Evolutionary conservation across 306 rosid species (phyloP), one percentile per base, ranked within the genome.

Genomic region (Rosa lucieae): DNA sequence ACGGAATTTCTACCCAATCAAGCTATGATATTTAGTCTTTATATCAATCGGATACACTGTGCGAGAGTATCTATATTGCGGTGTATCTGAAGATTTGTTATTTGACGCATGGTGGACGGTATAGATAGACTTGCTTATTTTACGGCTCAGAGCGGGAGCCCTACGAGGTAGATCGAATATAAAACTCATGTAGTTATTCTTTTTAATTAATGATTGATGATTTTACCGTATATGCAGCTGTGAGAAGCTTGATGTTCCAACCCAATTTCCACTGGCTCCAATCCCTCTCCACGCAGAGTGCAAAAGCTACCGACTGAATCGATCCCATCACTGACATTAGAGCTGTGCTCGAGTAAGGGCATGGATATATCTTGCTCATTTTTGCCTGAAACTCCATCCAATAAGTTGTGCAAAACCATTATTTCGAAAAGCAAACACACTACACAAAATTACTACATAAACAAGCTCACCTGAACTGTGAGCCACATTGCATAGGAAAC

Each of bases 301-400:
- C 37, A 10, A 23, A 61, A 61, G 5, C 39, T 61, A 23, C 39
- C 6, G 67, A 11, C 55, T 87, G 92, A 18, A 85, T 72, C 65
- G 92, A 80, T 73, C 87, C 93, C 73, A 81, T 76, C 3, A 86
- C 3, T 9, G 86, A 81, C 90, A 89, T 84, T 53, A 91, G 47
- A 13, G 92, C 92, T 7, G 93, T 73, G 79, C 88, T 83, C 6
- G 92, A 82, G 74, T 77, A 70, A 42, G 78, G 73, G 17, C 88
- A 77, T 13, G 93, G 86, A 68, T 84, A 90, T 68, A 46, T 88
- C 78, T 89, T 72, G 46, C 79, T 88, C 93, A 90, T 83, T 77
- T 89, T 92, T 8, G 88, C 74, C 93, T 87, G 85, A 29, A 23
- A 23, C 7, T 62, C 17, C 15, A 29, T 21, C 6, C 40, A 29